Conservation (phyloP, 768 basidiomycete species). For the Termitomyces bulborhizus region DNA sequence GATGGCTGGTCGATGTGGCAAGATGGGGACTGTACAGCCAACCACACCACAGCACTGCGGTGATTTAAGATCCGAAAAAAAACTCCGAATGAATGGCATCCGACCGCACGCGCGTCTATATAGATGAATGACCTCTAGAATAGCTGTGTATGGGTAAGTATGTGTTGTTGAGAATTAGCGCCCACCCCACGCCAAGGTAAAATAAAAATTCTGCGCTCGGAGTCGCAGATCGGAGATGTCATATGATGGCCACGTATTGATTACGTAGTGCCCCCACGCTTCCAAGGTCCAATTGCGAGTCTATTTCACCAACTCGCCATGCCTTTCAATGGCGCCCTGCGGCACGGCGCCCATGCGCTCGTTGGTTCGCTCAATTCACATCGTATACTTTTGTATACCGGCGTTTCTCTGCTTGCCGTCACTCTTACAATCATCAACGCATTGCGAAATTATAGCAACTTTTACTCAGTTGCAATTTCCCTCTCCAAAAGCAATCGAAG, state of each 20-base stretch:
- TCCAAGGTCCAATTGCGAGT: neutral
- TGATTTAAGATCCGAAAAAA: neutral
- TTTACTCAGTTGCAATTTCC: slow-evolving; percentile 89
- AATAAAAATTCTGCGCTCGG: too few species aligned
- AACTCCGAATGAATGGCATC: neutral
- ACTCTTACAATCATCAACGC: slow-evolving; percentile 74
- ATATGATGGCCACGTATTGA: neutral
- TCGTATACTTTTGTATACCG: slow-evolving; percentile 62
- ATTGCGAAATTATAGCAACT: slow-evolving; percentile 78
- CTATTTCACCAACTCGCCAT: slow-evolving; percentile 22
- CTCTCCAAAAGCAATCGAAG: slow-evolving; percentile 93
- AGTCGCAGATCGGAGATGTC: slow-evolving; percentile 1
- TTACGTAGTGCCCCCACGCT: too few species aligned
- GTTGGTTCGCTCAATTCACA: slow-evolving; percentile 50
- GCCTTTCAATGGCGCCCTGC: slow-evolving; percentile 45
- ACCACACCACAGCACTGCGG: neutral
- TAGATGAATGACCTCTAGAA: too few species aligned
- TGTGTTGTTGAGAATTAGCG: neutral
- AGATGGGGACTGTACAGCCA: neutral
- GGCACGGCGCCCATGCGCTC: slow-evolving; percentile 44
- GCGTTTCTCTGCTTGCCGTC: slow-evolving; percentile 64
- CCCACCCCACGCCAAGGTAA: neutral
- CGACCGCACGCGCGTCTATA: too few species aligned
- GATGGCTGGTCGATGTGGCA: neutral
- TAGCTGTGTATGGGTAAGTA: too few species aligned